Evolutionary conservation across 2,329 filamentous ascomycete genomes (phyloP).

Genomic region (Trichoderma sp.): DNA sequence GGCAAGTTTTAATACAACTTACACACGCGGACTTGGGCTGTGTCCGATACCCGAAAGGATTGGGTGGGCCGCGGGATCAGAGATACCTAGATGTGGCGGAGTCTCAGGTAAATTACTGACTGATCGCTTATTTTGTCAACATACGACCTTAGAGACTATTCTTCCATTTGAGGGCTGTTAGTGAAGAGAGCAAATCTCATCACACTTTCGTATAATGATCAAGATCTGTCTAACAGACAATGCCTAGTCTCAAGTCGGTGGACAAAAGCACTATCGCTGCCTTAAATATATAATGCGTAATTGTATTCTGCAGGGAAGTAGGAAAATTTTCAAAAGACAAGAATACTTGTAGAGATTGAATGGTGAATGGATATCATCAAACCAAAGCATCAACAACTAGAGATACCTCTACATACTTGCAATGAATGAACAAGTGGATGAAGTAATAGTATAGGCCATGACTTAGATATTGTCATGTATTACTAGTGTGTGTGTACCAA

Average conservation of each 20-base stretch:
- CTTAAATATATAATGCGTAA: not conserved
- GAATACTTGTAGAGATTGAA: not conserved
- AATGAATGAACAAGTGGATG: not conserved
- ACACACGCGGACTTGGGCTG: not conserved
- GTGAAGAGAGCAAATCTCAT: not conserved
- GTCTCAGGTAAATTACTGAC: not conserved
- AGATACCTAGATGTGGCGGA: not conserved
- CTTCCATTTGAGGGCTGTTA: not conserved
- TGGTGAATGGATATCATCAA: not conserved
- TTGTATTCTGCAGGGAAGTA: not conserved
- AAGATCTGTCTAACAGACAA: not conserved
- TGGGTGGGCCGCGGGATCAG: not conserved
- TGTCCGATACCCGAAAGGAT: not conserved
- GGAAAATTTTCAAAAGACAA: not conserved
- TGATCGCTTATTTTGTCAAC: not conserved
- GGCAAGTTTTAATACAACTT: not conserved
- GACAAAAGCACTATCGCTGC: not conserved
- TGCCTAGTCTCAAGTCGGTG: not conserved
- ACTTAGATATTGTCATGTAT: not conserved
- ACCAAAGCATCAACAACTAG: not conserved
- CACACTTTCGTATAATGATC: not conserved
- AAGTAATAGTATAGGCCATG: not conserved
- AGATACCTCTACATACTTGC: not conserved
- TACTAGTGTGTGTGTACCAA: not conserved
- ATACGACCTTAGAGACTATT: not conserved